Percentiles rank a stretch among this genome's conserved stretches.
phyloP scores from a whole-genome alignment of 768 basidiomycete species.

The Suillus tomentosus region DNA sequence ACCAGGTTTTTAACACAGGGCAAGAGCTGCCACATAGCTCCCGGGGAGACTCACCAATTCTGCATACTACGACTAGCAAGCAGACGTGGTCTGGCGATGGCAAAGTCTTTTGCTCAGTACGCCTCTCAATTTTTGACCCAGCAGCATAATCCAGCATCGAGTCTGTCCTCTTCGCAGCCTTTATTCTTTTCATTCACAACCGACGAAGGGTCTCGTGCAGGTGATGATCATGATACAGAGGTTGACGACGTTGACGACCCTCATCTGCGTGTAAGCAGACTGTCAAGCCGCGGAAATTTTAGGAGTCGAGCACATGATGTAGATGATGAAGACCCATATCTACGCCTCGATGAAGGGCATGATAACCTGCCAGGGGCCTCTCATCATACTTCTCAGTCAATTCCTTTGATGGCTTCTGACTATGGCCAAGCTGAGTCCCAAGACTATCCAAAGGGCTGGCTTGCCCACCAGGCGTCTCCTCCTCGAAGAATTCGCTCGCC shows the following conservation, averaged over 20 bases:
- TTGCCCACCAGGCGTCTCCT: conserved; percentile 75
- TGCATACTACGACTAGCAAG: background rate
- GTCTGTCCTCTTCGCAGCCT: conserved; percentile 68
- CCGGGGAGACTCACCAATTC: background rate
- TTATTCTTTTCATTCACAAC: conserved; percentile 90
- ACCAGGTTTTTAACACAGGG: conserved; percentile 5
- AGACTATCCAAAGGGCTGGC: conserved; percentile 56
- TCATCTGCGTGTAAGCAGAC: conserved; percentile 54
- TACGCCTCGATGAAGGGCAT: conserved; percentile 72
- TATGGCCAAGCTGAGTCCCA: conserved; percentile 41
- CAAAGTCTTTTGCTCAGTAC: conserved; percentile 78
- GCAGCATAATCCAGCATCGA: conserved; percentile 51
- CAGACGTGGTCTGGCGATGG: conserved; percentile 37
- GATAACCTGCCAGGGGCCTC: conserved; percentile 49
- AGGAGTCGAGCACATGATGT: conserved; percentile 36
- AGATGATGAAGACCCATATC: conserved; percentile 77
- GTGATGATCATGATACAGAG: conserved; percentile 48
- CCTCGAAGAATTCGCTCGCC: conserved; percentile 46
- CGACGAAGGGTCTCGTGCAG: conserved; percentile 61
- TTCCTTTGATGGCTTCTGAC: conserved; percentile 39
- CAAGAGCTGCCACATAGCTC: conserved; percentile 2
- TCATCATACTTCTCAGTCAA: conserved; percentile 36
- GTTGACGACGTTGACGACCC: conserved; percentile 80
- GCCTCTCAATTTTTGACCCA: conserved; percentile 80
- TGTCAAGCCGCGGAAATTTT: conserved; percentile 30